Evolutionary conservation across 2,329 filamentous ascomycete species (phyloP).

Genomic region (Talaromyces amestolkiae): DNA sequence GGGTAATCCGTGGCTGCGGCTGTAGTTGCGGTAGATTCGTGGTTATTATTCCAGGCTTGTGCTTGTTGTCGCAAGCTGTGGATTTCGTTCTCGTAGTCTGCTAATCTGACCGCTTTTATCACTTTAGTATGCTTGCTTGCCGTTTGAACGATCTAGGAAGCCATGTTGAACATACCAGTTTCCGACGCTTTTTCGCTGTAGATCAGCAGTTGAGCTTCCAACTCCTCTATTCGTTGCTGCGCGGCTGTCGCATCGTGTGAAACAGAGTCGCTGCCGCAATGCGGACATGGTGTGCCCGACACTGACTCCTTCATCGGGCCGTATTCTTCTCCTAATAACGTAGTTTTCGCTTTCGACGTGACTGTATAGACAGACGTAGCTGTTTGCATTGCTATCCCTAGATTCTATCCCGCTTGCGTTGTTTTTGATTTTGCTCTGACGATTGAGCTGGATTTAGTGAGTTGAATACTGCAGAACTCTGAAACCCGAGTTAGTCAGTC

Average conservation of each 20-base stretch:
- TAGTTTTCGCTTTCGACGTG: slow-evolving; percentile 12
- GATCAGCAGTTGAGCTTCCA: slow-evolving; percentile 55
- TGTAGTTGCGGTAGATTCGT: slow-evolving; percentile 26
- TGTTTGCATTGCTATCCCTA: slow-evolving; percentile 9
- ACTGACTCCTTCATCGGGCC: slow-evolving; percentile 13
- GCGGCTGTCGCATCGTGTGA: slow-evolving; percentile 29
- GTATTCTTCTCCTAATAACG: slow-evolving; percentile 9
- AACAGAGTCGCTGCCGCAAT: slow-evolving; percentile 38
- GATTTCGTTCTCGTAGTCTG: slow-evolving; percentile 63
- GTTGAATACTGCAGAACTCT: neutral
- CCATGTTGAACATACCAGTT: slow-evolving; percentile 43
- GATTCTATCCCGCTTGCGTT: neutral
- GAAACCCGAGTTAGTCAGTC: neutral
- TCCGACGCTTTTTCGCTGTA: slow-evolving; percentile 54
- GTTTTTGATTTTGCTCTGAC: neutral
- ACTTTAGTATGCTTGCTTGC: neutral
- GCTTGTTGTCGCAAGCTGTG: slow-evolving; percentile 46
- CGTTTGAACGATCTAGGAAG: neutral
- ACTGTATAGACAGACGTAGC: slow-evolving; percentile 6
- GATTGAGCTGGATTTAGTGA: neutral
- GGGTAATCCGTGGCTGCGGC: slow-evolving; percentile 33
- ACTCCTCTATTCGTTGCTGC: slow-evolving; percentile 47
- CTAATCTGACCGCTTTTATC: slow-evolving; percentile 53
- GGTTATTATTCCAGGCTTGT: slow-evolving; percentile 25
- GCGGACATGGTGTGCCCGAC: slow-evolving; percentile 32